Percentiles rank a stretch among this genome's conserved stretches.
phyloP scores from a whole-genome alignment of 345 rosid species.

The Zanthoxylum bungeanum region DNA sequence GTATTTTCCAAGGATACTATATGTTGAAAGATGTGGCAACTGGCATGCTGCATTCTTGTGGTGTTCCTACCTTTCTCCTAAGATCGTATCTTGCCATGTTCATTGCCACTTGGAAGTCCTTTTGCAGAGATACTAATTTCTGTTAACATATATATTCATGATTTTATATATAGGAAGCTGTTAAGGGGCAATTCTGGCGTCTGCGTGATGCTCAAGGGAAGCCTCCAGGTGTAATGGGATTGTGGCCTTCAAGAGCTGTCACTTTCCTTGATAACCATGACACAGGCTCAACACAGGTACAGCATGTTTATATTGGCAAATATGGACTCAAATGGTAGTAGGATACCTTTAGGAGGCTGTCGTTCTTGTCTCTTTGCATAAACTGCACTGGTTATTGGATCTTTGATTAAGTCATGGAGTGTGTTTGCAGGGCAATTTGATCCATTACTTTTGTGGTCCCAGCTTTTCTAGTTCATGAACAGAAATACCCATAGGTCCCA shows the following conservation, averaged over 20 bases:
- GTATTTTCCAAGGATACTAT: slow-evolving; percentile 28
- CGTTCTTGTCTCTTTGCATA: not conserved
- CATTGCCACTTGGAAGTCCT: not conserved
- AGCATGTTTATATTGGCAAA: not conserved
- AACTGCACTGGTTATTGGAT: not conserved
- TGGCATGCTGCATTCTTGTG: too few relatives aligned
- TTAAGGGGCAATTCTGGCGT: slow-evolving; percentile 83
- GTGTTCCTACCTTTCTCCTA: not conserved
- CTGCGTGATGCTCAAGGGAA: slow-evolving; percentile 78
- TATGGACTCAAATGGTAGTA: not conserved
- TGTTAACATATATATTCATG: slow-evolving; percentile 9
- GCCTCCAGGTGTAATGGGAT: slow-evolving; percentile 91
- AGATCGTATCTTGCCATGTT: not conserved
- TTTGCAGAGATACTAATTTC: not conserved
- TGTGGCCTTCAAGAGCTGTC: slow-evolving; percentile 96
- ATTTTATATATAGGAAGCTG: slow-evolving; percentile 62
- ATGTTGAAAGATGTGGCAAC: not conserved
- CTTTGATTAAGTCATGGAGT: not conserved
- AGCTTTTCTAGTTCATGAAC: not conserved
- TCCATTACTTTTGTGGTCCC: not conserved
- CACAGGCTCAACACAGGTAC: slow-evolving; percentile 92
- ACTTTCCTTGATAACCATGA: slow-evolving; percentile 92
- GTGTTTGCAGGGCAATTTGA: not conserved
- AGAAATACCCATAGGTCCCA: not conserved
- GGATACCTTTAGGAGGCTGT: not conserved